Percentiles rank a stretch among this genome's conserved stretches.
Conservation (phyloP, 768 basidiomycete genomes). For the Cystobasidium onofrii region DNA sequence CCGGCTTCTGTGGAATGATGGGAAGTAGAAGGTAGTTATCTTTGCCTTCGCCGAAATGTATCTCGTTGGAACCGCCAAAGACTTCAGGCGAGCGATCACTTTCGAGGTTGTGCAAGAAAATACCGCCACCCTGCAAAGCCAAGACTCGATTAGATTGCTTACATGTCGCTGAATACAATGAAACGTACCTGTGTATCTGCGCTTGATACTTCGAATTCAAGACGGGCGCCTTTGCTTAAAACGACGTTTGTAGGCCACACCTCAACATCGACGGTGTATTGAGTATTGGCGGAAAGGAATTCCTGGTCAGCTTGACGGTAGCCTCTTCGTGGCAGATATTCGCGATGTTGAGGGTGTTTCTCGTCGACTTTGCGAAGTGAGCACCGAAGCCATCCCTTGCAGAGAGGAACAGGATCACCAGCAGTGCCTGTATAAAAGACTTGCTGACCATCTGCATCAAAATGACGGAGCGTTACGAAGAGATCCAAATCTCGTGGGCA, state of each 20-base stretch:
- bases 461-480: constrained; percentile 38
- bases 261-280: constrained; percentile 39
- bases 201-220: constrained; percentile 34
- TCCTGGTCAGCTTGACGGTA: constrained; percentile 38
- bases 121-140: constrained; percentile 14
- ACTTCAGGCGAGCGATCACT: constrained; percentile 27
- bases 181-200: background rate
- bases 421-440: constrained; percentile 40
- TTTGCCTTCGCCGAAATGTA: constrained; percentile 35
- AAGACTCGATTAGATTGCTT: no score
- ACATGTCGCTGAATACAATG: no score
- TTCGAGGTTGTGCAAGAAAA: constrained; percentile 33
- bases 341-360: constrained; percentile 36
- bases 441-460: constrained; percentile 38
- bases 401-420: constrained; percentile 39
- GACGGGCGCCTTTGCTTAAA: constrained; percentile 33
- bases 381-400: constrained; percentile 42
- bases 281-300: constrained; percentile 32
- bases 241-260: constrained; percentile 42
- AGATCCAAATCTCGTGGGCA: constrained; percentile 40
- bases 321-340: constrained; percentile 40
- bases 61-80: constrained; percentile 36
- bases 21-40: constrained; percentile 37
- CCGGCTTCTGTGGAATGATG: constrained; percentile 25
- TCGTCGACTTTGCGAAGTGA: constrained; percentile 41